Evolutionary conservation across 768 basidiomycete species (phyloP).

Genomic region (Xerocomus brunneocitrinus): DNA sequence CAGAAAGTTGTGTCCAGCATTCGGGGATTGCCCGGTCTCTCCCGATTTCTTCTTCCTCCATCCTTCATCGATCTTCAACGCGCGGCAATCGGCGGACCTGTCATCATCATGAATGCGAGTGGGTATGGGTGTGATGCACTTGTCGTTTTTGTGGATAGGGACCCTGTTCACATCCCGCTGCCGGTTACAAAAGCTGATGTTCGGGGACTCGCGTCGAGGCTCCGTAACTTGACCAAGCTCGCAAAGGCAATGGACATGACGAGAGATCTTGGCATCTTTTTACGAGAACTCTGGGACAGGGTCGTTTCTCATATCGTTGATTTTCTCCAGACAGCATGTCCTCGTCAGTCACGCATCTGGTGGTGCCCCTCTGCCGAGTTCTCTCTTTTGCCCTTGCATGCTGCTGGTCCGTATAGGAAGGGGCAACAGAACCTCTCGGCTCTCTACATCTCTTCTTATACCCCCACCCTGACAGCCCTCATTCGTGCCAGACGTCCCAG

Average conservation of each 20-base stretch:
- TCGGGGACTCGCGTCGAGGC: background rate
- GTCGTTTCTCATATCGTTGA: background rate
- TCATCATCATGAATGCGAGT: background rate
- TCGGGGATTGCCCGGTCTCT: background rate
- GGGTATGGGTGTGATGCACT: background rate
- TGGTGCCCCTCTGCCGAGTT: background rate
- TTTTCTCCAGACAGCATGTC: background rate
- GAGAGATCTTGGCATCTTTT: background rate
- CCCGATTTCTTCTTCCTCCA: background rate
- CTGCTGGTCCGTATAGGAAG: background rate
- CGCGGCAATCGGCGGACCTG: background rate
- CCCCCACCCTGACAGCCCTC: background rate
- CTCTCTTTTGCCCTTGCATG: background rate
- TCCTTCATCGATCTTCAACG: background rate
- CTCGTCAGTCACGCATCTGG: background rate
- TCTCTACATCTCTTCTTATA: background rate
- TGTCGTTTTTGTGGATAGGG: background rate
- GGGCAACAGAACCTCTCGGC: background rate
- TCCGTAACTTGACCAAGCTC: background rate
- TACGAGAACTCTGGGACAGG: background rate
- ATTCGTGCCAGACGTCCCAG: background rate
- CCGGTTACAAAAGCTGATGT: background rate
- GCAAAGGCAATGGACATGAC: background rate
- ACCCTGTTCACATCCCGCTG: background rate
- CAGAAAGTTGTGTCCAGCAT: background rate